Evolutionary conservation across 768 basidiomycete species (phyloP).

Genomic region (Mycena olivaceomarginata): DNA sequence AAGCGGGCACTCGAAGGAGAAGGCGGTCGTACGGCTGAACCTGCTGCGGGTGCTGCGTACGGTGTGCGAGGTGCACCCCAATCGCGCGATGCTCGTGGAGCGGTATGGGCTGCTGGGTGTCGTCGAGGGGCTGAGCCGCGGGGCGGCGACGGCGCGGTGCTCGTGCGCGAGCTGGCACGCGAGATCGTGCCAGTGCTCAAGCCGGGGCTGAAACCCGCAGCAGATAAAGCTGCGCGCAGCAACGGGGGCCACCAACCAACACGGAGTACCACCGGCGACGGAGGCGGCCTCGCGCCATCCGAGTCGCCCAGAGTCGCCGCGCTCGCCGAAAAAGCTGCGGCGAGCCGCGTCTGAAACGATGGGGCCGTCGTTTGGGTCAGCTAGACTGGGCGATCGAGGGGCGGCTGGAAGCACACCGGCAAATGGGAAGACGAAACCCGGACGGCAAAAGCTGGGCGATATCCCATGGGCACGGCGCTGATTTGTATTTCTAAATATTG

Average conservation of each 20-base stretch:
- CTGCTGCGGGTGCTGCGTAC: slow-evolving; percentile 89
- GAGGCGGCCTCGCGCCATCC: slow-evolving; percentile 40
- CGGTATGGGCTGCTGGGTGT: slow-evolving; percentile 88
- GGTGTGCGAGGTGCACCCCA: slow-evolving; percentile 94
- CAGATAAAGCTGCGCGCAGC: slow-evolving; percentile 49
- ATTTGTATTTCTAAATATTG: slow-evolving; percentile 41
- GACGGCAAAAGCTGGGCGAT: slow-evolving; percentile 76
- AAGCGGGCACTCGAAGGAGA: slow-evolving; percentile 54
- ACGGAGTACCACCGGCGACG: slow-evolving; percentile 45
- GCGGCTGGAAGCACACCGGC: slow-evolving; percentile 45
- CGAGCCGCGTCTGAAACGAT: slow-evolving; percentile 83
- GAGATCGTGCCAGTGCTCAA: slow-evolving; percentile 89
- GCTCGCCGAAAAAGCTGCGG: slow-evolving; percentile 79
- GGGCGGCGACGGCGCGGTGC: slow-evolving; percentile 89
- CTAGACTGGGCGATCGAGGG: slow-evolving; percentile 26
- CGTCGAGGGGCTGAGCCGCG: slow-evolving; percentile 86
- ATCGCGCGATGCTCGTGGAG: slow-evolving; percentile 87
- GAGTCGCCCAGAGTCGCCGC: slow-evolving; percentile 44
- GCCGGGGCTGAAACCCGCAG: slow-evolving; percentile 79
- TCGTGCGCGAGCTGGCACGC: slow-evolving; percentile 92
- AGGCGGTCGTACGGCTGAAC: slow-evolving; percentile 94
- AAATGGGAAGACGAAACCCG: slow-evolving; percentile 59
- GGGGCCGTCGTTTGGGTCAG: slow-evolving; percentile 43
- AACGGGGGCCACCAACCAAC: slow-evolving; percentile 43
- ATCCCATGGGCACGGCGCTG: slow-evolving; percentile 68